Conservation (phyloP, 1,284 basidiomycete genomes). For the Schizophyllum amplum region DNA sequence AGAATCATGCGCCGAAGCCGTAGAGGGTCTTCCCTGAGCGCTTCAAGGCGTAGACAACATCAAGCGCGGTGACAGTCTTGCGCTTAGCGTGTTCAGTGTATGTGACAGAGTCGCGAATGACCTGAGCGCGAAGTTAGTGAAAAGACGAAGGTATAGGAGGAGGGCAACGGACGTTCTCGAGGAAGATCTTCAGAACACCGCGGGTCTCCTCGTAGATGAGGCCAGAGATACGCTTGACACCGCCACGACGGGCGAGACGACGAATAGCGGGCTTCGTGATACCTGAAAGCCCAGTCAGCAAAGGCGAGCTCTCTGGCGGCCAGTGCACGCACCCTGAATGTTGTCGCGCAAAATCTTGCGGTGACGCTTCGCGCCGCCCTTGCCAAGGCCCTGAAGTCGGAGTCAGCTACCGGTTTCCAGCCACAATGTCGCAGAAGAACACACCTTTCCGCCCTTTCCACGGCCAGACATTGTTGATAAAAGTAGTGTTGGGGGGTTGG, state of each 20-base stretch:
- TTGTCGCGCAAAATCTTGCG: slow-evolving; percentile 85
- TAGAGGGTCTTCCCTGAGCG: slow-evolving; percentile 85
- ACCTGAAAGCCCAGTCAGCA: slow-evolving; percentile 23
- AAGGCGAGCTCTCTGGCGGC: background rate
- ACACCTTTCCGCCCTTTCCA: slow-evolving; percentile 40
- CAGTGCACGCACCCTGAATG: slow-evolving; percentile 58
- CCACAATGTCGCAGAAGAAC: slow-evolving; percentile 2
- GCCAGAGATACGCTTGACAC: slow-evolving; percentile 92
- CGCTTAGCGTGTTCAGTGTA: slow-evolving; percentile 95
- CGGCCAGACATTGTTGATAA: slow-evolving; percentile 36
- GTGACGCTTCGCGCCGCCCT: slow-evolving; percentile 87
- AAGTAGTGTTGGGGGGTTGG: slow-evolving; percentile 7
- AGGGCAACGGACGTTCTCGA: slow-evolving; percentile 54
- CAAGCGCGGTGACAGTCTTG: slow-evolving; percentile 85
- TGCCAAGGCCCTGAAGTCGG: slow-evolving; percentile 59
- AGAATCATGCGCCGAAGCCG: slow-evolving; percentile 61
- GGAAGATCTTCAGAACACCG: slow-evolving; percentile 91
- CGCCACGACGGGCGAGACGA: slow-evolving; percentile 90
- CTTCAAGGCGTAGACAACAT: slow-evolving; percentile 91
- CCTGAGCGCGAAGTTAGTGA: slow-evolving; percentile 28
- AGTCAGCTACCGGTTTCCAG: background rate
- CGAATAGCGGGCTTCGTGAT: slow-evolving; percentile 92
- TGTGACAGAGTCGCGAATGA: slow-evolving; percentile 91
- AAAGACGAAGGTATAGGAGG: background rate
- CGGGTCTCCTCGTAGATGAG: slow-evolving; percentile 93